A percentile compares a stretch with the other conserved stretches of the same genome.
Conservation (phyloP, 2,329 filamentous ascomycete species). For the Zasmidium citrigriseum region DNA sequence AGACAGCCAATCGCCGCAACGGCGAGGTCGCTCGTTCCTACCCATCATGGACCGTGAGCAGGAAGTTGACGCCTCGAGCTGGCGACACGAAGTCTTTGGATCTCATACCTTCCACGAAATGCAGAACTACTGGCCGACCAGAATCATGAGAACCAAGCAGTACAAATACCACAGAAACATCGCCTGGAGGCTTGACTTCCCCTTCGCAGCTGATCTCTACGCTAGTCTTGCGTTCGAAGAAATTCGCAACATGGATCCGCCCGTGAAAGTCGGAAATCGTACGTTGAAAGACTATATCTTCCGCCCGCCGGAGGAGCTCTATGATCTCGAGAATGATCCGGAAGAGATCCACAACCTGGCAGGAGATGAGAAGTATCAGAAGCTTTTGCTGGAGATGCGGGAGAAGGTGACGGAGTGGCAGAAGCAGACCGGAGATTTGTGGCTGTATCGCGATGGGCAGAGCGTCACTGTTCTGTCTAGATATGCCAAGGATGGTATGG, state of each 20-base stretch:
- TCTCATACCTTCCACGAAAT: slow-evolving; percentile 55
- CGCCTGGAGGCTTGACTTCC: slow-evolving; percentile 38
- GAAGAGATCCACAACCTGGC: slow-evolving; percentile 50
- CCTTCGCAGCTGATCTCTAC: slow-evolving; percentile 38
- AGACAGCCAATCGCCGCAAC: slow-evolving; percentile 11
- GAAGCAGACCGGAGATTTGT: slow-evolving; percentile 36
- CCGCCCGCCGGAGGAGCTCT: slow-evolving; percentile 49
- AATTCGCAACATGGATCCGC: slow-evolving; percentile 40
- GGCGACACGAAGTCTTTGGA: slow-evolving; percentile 46
- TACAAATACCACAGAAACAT: slow-evolving; percentile 57
- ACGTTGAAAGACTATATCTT: slow-evolving; percentile 46
- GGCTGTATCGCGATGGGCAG: slow-evolving; percentile 35
- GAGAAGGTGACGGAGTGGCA: slow-evolving; percentile 38
- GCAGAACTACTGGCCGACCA: slow-evolving; percentile 54
- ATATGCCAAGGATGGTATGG: slow-evolving; percentile 24
- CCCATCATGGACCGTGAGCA: slow-evolving; percentile 33
- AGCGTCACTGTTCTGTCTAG: slow-evolving; percentile 17
- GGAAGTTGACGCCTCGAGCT: slow-evolving; percentile 25
- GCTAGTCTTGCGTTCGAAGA: slow-evolving; percentile 47
- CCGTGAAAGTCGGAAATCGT: slow-evolving; percentile 43
- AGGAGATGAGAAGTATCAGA: slow-evolving; percentile 33
- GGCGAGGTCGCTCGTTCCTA: slow-evolving; percentile 43
- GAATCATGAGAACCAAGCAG: slow-evolving; percentile 44
- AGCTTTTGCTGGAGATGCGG: slow-evolving; percentile 38
- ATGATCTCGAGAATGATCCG: slow-evolving; percentile 49